These are phyloP conservation scores for Zasmidium citrigriseum DNA, from an alignment of 2,329 filamentous ascomycete species.

Conservation along the genomic window DNA sequence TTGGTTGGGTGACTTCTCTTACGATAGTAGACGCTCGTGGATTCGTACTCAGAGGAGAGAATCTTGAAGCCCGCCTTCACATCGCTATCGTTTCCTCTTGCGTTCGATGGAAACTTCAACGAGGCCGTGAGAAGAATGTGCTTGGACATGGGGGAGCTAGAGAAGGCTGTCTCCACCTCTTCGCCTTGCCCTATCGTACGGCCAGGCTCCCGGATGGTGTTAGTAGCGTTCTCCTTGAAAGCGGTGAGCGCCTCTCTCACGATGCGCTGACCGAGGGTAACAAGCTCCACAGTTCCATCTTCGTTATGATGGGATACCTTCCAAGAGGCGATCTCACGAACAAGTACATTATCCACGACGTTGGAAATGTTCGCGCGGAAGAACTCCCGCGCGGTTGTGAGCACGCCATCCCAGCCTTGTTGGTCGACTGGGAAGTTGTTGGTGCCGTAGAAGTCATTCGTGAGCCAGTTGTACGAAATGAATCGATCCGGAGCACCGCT, in stretches of 20 bases:
- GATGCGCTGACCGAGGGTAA: neutral
- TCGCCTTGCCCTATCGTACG: neutral
- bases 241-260: neutral
- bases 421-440: constrained; percentile 41
- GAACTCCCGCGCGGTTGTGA: constrained; percentile 47
- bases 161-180: constrained; percentile 15
- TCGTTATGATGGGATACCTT: neutral
- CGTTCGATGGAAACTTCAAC: constrained; percentile 39
- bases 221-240: constrained; percentile 1
- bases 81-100: constrained; percentile 31
- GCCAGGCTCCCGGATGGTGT: neutral
- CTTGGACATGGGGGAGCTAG: constrained; percentile 35
- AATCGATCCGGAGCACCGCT: constrained; percentile 45
- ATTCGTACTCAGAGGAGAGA: constrained; percentile 42
- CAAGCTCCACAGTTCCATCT: neutral
- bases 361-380: constrained; percentile 42
- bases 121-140: constrained; percentile 43
- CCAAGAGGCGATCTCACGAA: constrained; percentile 34
- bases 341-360: constrained; percentile 45
- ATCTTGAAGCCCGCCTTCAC: constrained; percentile 46
- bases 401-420: constrained; percentile 48
- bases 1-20: neutral
- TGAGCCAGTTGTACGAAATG: constrained; percentile 46
- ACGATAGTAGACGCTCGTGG: constrained; percentile 46
- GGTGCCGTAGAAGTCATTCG: constrained; percentile 45